Base-by-base conservation (phyloP, 2,329 filamentous ascomycete species). In the Sporothrix protearum region DNA sequence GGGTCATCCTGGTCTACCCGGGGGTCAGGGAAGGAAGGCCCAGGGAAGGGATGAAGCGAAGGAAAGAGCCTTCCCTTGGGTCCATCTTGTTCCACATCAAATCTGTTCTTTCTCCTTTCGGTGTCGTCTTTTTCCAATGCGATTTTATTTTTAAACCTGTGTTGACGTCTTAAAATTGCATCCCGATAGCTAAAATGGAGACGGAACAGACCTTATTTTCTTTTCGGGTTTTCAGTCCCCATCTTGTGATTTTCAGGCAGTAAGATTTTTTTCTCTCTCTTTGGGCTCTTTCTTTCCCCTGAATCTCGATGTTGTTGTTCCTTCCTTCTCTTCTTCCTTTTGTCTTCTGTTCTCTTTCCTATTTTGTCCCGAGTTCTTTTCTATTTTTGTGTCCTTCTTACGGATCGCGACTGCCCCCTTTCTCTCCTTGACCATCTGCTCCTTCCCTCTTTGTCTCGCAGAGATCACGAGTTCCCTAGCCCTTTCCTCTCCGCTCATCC, bases 391-490 rank as follows among this genome's bases (percentile, higher is more conserved):
- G 5, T 53, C 25, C 28, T 45, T 42, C 14, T 45, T 61, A 16
- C n/a, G 28, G 6, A 25, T 51, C 25, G 42, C 30, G 63, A 49
- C 28, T 68, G 28, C 30, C 49, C 30, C 28, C 28, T n/a, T 66
- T 10, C 39, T 47, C 22, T 2, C 39, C 25, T 28, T 66, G 39
- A 39, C 36, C 66, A 19, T 28, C 33, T 19, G 49, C 66, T 68
- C 66, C 33, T 68, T 68, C 66, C 66, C 22, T 68, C 49, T 68
- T 68, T 68, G 66, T 68, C 49, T 30, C 14, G 30, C 49, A 25
- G 30, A 55, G 66, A 68, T 57, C 66, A 57, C 66, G 66, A 68
- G 66, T 22, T 36, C 7, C n/a, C 66, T 57, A 19, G 64, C 30
- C 55, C 64, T 68, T 55, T 36, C 64, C 45, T 49, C 45, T 49